Conservation (phyloP, 192 early-diverging fungal species). For the Nowakowskiella sp. region DNA sequence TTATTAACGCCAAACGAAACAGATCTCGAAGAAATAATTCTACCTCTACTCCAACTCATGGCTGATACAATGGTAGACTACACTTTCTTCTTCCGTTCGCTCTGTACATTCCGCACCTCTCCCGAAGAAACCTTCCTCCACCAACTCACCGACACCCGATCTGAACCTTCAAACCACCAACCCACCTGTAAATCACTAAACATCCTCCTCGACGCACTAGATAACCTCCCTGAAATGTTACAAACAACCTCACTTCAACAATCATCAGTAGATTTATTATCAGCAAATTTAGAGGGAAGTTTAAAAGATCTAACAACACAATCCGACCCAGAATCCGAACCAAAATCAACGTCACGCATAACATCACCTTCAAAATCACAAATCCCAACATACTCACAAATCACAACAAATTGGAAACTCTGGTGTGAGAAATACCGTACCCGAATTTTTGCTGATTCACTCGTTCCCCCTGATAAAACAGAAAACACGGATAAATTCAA, state of each 20-base stretch:
- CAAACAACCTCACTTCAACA: not conserved
- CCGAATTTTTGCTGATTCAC: too few relatives aligned
- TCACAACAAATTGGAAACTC: slow-evolving; percentile 22
- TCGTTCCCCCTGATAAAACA: too few relatives aligned
- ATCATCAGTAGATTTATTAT: not conserved
- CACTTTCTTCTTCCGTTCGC: slow-evolving; percentile 61
- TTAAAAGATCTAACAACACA: not conserved
- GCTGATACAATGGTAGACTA: slow-evolving; percentile 61
- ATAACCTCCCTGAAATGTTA: slow-evolving; percentile 5
- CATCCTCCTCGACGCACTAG: not conserved
- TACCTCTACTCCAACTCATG: slow-evolving; percentile 64
- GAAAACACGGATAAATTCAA: too few relatives aligned
- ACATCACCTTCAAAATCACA: slow-evolving; percentile 18
- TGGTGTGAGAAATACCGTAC: slow-evolving; percentile 10
- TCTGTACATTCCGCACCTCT: slow-evolving; percentile 49
- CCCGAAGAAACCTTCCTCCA: slow-evolving; percentile 2
- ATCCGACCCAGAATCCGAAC: slow-evolving; percentile 13
- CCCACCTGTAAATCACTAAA: slow-evolving; percentile 12
- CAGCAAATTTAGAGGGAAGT: too few relatives aligned
- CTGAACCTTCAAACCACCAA: too few relatives aligned
- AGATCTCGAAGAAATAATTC: slow-evolving; percentile 45
- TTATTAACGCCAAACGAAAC: slow-evolving; percentile 9
- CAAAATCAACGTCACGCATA: slow-evolving; percentile 12
- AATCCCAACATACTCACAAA: slow-evolving; percentile 40
- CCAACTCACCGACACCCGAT: too few relatives aligned